Evolutionary conservation across 768 basidiomycete species (phyloP).

Genomic region (Phaeotremella fagi): DNA sequence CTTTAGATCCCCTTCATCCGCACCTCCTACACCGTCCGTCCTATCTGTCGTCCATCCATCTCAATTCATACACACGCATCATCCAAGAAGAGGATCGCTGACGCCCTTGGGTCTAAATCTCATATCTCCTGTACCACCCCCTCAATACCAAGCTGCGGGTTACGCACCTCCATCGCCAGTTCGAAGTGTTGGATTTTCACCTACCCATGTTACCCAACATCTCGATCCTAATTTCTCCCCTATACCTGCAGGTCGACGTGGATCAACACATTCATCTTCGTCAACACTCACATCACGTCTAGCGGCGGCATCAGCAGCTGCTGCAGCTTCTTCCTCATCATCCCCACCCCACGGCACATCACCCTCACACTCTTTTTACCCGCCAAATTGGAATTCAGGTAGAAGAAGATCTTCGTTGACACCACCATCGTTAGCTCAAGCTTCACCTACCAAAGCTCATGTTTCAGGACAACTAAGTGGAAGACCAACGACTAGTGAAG

Average conservation of each 20-base stretch:
- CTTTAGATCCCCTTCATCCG: slow-evolving; percentile 33
- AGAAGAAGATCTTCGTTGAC: slow-evolving; percentile 39
- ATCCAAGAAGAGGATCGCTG: slow-evolving; percentile 43
- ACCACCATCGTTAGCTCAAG: slow-evolving; percentile 33
- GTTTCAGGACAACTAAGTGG: slow-evolving; percentile 19
- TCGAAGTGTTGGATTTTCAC: slow-evolving; percentile 18
- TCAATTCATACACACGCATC: slow-evolving; percentile 47
- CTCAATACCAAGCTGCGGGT: slow-evolving; percentile 1
- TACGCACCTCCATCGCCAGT: slow-evolving; percentile 11
- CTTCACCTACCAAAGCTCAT: slow-evolving; percentile 35
- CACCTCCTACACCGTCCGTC: slow-evolving; percentile 36
- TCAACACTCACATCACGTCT: slow-evolving; percentile 25
- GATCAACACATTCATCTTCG: slow-evolving; percentile 24
- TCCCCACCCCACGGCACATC: neutral
- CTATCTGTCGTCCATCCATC: slow-evolving; percentile 39
- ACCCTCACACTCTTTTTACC: slow-evolving; percentile 6
- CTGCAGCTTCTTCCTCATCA: too few relatives aligned
- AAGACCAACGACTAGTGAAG: slow-evolving; percentile 28
- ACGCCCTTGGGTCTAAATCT: slow-evolving; percentile 44
- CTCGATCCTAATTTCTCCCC: slow-evolving; percentile 4
- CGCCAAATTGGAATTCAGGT: slow-evolving; percentile 5
- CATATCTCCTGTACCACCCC: slow-evolving; percentile 42
- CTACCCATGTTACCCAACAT: slow-evolving; percentile 1
- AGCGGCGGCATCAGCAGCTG: neutral
- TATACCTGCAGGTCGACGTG: slow-evolving; percentile 5